These are phyloP conservation scores for Tetrahymena elliotti DNA, from an alignment of 73 alveolate genomes.

Conservation along the genomic window DNA sequence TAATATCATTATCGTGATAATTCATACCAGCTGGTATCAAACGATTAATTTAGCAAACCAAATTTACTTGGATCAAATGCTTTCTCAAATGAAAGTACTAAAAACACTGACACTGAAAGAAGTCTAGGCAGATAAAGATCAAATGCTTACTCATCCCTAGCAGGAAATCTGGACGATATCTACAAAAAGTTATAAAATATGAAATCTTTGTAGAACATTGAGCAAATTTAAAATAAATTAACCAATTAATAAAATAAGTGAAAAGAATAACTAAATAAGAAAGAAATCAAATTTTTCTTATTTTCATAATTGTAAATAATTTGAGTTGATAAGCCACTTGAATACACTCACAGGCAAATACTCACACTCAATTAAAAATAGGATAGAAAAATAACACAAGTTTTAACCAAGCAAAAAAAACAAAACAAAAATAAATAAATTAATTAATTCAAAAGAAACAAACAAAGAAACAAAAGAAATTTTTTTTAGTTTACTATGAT, in stretches of 20 bases:
- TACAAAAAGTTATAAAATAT: not conserved
- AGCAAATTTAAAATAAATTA: not conserved
- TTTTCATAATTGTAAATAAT: too few species aligned
- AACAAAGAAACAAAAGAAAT: too few species aligned
- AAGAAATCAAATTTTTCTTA: not conserved
- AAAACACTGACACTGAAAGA: not conserved
- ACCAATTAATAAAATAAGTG: not conserved
- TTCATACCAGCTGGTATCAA: not conserved
- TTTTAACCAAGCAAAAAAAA: not conserved
- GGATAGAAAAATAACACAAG: not conserved
- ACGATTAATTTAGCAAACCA: not conserved
- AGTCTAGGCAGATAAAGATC: not conserved
- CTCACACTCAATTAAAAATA: not conserved
- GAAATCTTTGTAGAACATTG: not conserved
- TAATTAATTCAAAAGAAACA: not conserved
- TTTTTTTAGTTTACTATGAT: not conserved
- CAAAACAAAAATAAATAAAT: not conserved
- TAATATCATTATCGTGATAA: not conserved
- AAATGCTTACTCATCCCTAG: not conserved
- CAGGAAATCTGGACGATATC: not conserved
- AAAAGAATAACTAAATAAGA: too few species aligned
- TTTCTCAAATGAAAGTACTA: not conserved
- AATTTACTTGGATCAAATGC: not conserved
- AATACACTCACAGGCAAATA: too few species aligned
- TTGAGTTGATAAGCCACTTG: not conserved